Evolutionary conservation across 768 basidiomycete genomes (phyloP).

Genomic region (Lactifluus echinatus): DNA sequence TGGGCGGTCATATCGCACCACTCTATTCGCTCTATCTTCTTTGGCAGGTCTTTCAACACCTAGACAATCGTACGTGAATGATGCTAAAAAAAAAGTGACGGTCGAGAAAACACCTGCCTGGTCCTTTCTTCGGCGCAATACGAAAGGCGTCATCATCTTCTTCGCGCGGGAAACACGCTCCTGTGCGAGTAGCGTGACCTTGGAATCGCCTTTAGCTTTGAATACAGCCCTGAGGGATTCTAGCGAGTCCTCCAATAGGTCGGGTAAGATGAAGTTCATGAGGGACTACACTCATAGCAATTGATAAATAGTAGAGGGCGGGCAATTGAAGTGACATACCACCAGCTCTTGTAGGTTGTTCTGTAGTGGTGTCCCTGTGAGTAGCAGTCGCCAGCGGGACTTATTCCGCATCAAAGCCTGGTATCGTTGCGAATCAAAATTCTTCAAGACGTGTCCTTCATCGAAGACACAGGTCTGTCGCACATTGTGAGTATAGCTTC

Average conservation of each 20-base stretch:
- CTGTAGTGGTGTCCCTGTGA: conserved; percentile 94
- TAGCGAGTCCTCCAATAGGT: conserved; percentile 73
- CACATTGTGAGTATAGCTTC: background rate
- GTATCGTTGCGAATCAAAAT: conserved; percentile 96
- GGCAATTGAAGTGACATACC: conserved; percentile 39
- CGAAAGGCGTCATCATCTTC: conserved; percentile 99
- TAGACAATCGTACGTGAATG: conserved; percentile 24
- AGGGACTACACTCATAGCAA: conserved; percentile 53
- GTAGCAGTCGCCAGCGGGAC: conserved; percentile 81
- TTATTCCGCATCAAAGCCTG: conserved; percentile 77
- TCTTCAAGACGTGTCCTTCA: conserved; percentile 96
- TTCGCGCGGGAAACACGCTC: conserved; percentile 92
- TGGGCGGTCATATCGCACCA: conserved; percentile 89
- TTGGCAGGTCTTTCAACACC: conserved; percentile 90
- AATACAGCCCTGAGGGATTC: conserved; percentile 87
- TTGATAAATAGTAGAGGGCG: background rate
- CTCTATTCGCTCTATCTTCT: conserved; percentile 87
- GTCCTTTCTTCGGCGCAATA: conserved; percentile 92
- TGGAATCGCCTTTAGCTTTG: conserved; percentile 92
- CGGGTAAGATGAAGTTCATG: conserved; percentile 95
- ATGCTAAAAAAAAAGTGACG: background rate
- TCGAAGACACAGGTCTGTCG: conserved; percentile 86
- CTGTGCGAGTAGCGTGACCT: conserved; percentile 79
- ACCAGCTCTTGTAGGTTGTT: conserved; percentile 87
- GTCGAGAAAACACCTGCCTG: conserved; percentile 44